These are phyloP conservation scores for Fusarium coicis DNA, from an alignment of 2,329 filamentous ascomycete species.

Conservation along the genomic window DNA sequence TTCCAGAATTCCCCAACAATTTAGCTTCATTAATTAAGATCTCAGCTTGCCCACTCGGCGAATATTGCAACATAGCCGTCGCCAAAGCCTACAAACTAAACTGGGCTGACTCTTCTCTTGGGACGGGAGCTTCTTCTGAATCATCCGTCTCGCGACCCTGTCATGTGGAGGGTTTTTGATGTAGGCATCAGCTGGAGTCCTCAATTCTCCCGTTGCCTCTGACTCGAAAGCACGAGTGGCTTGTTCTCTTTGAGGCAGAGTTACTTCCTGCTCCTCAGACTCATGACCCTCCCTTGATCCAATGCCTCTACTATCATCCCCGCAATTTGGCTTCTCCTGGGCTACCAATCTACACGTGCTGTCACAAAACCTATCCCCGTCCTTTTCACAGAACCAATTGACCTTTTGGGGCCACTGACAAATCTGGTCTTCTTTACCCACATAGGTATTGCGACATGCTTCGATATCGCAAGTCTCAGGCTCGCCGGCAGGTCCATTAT, in stretches of 20 bases:
- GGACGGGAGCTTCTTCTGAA: neutral
- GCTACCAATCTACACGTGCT: rapidly evolving
- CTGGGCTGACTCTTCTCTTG: neutral
- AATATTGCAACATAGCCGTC: neutral
- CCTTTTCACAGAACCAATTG: neutral
- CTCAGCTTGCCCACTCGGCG: too few species aligned
- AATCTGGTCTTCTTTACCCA: neutral
- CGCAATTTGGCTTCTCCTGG: rapidly evolving
- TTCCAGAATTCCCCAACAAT: rapidly evolving
- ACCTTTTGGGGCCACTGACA: too few species aligned
- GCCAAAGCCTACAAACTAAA: neutral
- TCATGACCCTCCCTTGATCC: too few species aligned
- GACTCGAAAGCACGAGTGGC: neutral
- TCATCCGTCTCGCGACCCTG: rapidly evolving
- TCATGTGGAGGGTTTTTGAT: neutral
- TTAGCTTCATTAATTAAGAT: rapidly evolving
- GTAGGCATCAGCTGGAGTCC: neutral
- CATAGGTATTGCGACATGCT: neutral
- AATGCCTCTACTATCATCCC: rapidly evolving
- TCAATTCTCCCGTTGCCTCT: neutral
- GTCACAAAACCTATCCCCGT: rapidly evolving
- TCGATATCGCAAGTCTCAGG: neutral
- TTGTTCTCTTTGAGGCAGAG: too few species aligned
- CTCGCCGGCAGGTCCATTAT: neutral
- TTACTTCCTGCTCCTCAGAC: rapidly evolving